Conservation (phyloP, 2,329 filamentous ascomycete species). For the Chaetomium olivaceum region DNA sequence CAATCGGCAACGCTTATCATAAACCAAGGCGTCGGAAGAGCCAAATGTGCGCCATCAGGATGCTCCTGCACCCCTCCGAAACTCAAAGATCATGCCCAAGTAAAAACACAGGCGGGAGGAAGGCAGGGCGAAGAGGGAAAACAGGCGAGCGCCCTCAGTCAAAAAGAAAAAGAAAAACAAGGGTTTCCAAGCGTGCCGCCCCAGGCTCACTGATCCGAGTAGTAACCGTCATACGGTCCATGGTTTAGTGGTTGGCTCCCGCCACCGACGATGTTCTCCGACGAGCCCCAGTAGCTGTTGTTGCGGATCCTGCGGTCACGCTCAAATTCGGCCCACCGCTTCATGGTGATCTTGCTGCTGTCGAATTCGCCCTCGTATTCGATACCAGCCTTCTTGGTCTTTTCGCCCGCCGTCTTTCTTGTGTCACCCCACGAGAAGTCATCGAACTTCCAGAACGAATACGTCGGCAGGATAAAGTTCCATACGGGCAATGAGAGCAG, state of each 20-base stretch:
- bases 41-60: slow-evolving; percentile 22
- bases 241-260: slow-evolving; percentile 43
- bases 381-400: slow-evolving; percentile 80
- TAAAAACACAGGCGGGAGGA: neutral
- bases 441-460: slow-evolving; percentile 99
- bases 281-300: slow-evolving; percentile 54
- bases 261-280: slow-evolving; percentile 51
- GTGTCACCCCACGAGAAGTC: slow-evolving; percentile 99
- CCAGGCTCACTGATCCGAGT: slow-evolving; percentile 51
- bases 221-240: slow-evolving; percentile 57
- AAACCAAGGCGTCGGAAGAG: slow-evolving; percentile 16
- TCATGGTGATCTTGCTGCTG: slow-evolving; percentile 99
- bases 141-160: slow-evolving; percentile 4
- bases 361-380: slow-evolving; percentile 96
- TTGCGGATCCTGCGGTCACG: slow-evolving; percentile 55
- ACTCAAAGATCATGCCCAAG: slow-evolving; percentile 15
- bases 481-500: slow-evolving; percentile 89
- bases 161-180: slow-evolving; percentile 11
- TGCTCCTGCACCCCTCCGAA: slow-evolving; percentile 19
- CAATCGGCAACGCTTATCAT: slow-evolving; percentile 13
- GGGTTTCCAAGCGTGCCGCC: slow-evolving; percentile 28
- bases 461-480: slow-evolving; percentile 94
- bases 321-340: slow-evolving; percentile 97
- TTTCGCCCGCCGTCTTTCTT: slow-evolving; percentile 89
- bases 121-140: neutral